Evolutionary conservation across 2,329 filamentous ascomycete genomes (phyloP).

Genomic region (Leptographium flavum): DNA sequence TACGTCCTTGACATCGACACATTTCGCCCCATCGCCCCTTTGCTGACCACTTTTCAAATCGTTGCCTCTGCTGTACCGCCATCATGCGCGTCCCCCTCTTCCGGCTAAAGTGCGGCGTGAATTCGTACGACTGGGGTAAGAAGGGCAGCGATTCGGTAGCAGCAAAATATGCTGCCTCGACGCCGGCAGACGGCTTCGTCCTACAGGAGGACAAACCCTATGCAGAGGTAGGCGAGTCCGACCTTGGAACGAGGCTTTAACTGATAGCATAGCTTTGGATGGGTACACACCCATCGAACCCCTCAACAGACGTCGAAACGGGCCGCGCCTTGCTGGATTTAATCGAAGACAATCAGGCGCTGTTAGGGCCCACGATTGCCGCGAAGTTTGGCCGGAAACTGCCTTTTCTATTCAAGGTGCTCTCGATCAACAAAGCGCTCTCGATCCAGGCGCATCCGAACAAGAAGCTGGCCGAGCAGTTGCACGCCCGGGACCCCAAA

Average conservation of each 20-base stretch:
- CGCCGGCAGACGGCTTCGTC: slow-evolving; percentile 56
- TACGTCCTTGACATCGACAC: not conserved
- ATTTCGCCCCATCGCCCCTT: not conserved
- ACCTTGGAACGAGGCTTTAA: not conserved
- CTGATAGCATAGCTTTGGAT: slow-evolving; percentile 66
- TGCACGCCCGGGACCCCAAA: slow-evolving; percentile 74
- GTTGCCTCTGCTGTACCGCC: too few species aligned
- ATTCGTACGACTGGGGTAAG: slow-evolving; percentile 99
- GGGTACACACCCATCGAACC: slow-evolving; percentile 93
- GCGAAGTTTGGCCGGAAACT: slow-evolving; percentile 68
- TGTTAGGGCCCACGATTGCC: slow-evolving; percentile 61
- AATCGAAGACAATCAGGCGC: slow-evolving; percentile 69
- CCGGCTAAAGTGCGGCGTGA: slow-evolving; percentile 80
- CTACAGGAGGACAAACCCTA: slow-evolving; percentile 85
- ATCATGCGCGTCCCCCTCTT: slow-evolving; percentile 66
- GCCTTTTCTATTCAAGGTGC: slow-evolving; percentile 94
- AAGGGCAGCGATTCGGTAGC: slow-evolving; percentile 75
- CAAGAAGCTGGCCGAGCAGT: slow-evolving; percentile 80
- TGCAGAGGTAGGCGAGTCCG: slow-evolving; percentile 52
- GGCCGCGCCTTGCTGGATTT: slow-evolving; percentile 78
- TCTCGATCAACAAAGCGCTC: slow-evolving; percentile 89
- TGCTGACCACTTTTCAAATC: not conserved
- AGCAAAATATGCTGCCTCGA: slow-evolving; percentile 78
- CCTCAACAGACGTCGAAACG: slow-evolving; percentile 76
- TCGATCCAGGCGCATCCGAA: slow-evolving; percentile 96